A percentile compares a stretch with the other conserved stretches of the same genome.
Conservation (phyloP, 2,329 filamentous ascomycete species). For the Colletotrichum sp. region DNA sequence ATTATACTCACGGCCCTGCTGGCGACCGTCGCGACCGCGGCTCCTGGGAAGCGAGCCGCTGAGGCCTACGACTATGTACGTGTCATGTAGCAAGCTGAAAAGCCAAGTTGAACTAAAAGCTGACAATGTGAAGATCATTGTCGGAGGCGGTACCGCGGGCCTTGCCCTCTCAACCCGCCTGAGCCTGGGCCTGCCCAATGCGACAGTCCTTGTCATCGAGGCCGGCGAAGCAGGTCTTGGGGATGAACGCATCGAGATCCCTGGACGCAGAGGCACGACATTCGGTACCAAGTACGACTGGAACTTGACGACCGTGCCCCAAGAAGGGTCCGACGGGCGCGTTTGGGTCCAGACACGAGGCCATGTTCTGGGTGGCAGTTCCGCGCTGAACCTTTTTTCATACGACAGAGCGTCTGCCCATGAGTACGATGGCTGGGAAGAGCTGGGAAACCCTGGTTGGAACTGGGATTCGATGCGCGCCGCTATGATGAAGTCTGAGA, state of each 20-base stretch:
- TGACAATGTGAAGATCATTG: slow-evolving; percentile 18
- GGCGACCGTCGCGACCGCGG: neutral
- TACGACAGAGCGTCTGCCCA: slow-evolving; percentile 33
- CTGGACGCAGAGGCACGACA: slow-evolving; percentile 27
- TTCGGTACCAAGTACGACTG: slow-evolving; percentile 34
- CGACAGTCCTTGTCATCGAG: slow-evolving; percentile 32
- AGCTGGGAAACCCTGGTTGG: slow-evolving; percentile 38
- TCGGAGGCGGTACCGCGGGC: slow-evolving; percentile 14
- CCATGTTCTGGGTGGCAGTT: slow-evolving; percentile 50
- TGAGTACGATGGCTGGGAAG: slow-evolving; percentile 38
- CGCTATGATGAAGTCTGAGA: slow-evolving; percentile 33
- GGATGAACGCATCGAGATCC: slow-evolving; percentile 29
- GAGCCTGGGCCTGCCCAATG: slow-evolving; percentile 21
- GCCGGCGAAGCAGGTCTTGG: slow-evolving; percentile 28
- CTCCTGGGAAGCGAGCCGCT: neutral
- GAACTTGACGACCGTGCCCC: slow-evolving; percentile 43
- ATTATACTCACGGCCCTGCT: neutral
- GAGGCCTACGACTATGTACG: neutral
- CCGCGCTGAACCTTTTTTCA: slow-evolving; percentile 47
- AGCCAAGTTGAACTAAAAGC: neutral
- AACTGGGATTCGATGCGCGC: slow-evolving; percentile 38
- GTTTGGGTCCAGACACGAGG: slow-evolving; percentile 43
- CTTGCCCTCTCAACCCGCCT: slow-evolving; percentile 21
- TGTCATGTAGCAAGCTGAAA: neutral
- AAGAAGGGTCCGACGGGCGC: slow-evolving; percentile 39